These are phyloP conservation scores for Allium fistulosum DNA, from an alignment of 106 monocot genomes.

Conservation along the genomic window DNA sequence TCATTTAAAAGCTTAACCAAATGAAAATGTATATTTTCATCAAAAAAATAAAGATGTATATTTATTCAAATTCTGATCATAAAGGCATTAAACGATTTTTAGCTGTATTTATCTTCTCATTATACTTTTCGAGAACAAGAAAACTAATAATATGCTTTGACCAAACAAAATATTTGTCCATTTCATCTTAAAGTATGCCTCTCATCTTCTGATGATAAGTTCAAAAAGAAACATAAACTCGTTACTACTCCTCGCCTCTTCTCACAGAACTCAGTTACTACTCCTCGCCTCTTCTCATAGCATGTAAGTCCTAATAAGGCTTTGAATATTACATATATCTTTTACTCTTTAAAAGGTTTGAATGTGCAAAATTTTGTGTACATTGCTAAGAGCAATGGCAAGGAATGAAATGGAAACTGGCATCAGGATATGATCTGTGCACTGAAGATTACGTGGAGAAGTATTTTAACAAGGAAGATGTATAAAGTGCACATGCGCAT, in stretches of 20 bases:
- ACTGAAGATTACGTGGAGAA: conserved; percentile 53
- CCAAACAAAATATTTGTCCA: too few species aligned
- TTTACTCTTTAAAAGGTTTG: background rate
- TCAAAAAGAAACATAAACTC: too few species aligned
- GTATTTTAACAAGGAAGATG: conserved; percentile 78
- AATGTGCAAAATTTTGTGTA: background rate
- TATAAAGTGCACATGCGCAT: conserved; percentile 81
- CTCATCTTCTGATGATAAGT: conserved; percentile 17
- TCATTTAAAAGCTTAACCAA: too few species aligned
- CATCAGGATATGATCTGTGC: conserved; percentile 85
- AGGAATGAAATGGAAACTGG: conserved; percentile 11
- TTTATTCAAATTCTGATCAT: too few species aligned
- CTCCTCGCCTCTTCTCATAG: conserved; percentile 42
- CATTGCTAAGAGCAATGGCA: conserved; percentile 31
- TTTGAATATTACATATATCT: background rate
- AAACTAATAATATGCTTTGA: too few species aligned
- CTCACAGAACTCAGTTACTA: conserved; percentile 13
- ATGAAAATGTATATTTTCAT: too few species aligned
- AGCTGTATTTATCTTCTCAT: too few species aligned
- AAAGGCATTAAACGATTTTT: too few species aligned
- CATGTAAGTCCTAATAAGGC: conserved; percentile 27
- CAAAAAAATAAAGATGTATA: too few species aligned
- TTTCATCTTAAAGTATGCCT: too few species aligned
- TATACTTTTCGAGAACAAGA: too few species aligned
- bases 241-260: too few species aligned